Base-by-base conservation (phyloP, 1,284 basidiomycete species). In the Paramarasmius palmivorus region DNA sequence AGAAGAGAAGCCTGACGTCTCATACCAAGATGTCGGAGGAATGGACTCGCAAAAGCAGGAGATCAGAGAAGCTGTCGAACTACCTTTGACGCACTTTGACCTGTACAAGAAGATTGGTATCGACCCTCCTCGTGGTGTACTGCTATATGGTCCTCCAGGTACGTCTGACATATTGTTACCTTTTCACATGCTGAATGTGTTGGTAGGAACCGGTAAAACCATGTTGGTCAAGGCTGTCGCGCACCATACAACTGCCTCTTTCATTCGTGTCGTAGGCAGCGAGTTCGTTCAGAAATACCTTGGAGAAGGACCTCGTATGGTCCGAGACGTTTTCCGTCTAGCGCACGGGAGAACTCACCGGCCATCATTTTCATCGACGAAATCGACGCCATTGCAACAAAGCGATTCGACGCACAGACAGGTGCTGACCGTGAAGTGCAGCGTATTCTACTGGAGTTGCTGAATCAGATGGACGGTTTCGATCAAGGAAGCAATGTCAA, bases 391-490 rank as follows among this genome's bases (percentile, higher is more conserved):
- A 99, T 99, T 68, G 97, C 97, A 3, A 99, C 97, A 37, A 99
- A 99, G 74, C 95, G 97, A 70, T 99, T 99, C 76, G 97, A 99
- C 66, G 97, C 97, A 3, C 97, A 99, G 71, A 99, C 97, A 1
- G 97, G 97, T 66, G 97, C 97, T 12, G 97, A 99, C 74, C 84
- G 97, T 62, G 97, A 99, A 75, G 97, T 99, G 17, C 97, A 99
- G 72, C 93, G 97, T 74, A 99, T 99, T 67, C 72, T 99, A 60
- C 86, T 99, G n/a, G 97, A 99, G 70, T 75, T 99, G 57, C 80
- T 99, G 57, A 99, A 98, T 69, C 97, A 99, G 70, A 99, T 99
- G 97, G 97, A 99, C 66, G 97, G 97, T 60, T 99, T 99, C 74
- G 97, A 99, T 72, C 97, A 99, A 72, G 93, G 92, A 5, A 96